phyloP scores from a whole-genome alignment of 1,284 basidiomycete species.

The Leccinum solheimii region DNA sequence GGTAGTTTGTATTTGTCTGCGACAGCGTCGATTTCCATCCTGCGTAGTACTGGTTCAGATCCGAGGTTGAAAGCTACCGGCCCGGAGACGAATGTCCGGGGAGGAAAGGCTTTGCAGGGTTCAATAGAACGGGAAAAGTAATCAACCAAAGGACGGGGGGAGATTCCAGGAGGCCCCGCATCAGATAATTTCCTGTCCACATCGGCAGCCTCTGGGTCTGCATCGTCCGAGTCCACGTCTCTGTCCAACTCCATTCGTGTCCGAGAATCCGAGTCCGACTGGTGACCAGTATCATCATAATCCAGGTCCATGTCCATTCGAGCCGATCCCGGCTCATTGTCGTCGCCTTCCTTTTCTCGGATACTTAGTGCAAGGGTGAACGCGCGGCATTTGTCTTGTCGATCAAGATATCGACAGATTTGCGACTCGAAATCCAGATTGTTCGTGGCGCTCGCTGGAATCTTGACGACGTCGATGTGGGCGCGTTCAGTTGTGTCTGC shows the following conservation, averaged over 20 bases:
- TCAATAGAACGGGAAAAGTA: not conserved
- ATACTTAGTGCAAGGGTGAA: not conserved
- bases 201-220: not conserved
- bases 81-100: not conserved
- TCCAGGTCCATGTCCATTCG: not conserved
- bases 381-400: not conserved
- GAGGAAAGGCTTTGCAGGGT: not conserved
- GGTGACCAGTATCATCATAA: not conserved
- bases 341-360: not conserved
- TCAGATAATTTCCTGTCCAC: not conserved
- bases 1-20: not conserved
- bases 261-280: not conserved
- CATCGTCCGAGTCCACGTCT: not conserved
- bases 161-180: not conserved
- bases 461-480: not conserved
- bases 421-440: not conserved
- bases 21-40: not conserved
- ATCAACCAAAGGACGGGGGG: not conserved
- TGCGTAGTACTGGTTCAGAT: not conserved
- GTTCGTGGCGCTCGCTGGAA: not conserved
- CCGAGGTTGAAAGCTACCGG: not conserved
- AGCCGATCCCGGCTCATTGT: not conserved
- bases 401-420: not conserved
- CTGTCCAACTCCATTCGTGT: not conserved
- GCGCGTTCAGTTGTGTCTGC: not conserved